Conservation (phyloP, 2,329 filamentous ascomycete species). For the Alternaria alternata region DNA sequence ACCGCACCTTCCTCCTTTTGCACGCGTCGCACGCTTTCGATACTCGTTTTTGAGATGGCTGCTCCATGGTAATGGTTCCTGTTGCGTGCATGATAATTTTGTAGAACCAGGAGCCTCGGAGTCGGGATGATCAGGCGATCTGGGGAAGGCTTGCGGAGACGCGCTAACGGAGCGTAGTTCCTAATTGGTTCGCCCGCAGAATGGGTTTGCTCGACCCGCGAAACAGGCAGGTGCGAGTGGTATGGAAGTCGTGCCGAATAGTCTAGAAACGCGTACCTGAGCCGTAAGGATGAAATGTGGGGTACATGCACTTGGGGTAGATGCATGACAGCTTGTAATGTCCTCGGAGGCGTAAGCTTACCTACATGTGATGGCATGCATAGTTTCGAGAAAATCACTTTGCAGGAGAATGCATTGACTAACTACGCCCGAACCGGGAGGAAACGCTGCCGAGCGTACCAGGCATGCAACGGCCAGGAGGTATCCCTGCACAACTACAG, state of each 20-base stretch:
- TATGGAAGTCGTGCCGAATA: conserved; percentile 4
- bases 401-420: neutral
- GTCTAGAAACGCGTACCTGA: conserved; percentile 14
- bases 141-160: conserved; percentile 23
- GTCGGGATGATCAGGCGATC: conserved; percentile 21
- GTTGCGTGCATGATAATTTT: conserved; percentile 23
- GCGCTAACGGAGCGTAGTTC: conserved; percentile 19
- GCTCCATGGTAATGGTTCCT: conserved; percentile 39
- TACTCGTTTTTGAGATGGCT: conserved; percentile 40
- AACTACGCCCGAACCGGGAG: neutral
- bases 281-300: neutral
- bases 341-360: neutral
- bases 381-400: neutral
- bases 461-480: neutral
- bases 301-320: conserved; percentile 1
- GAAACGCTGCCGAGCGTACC: neutral
- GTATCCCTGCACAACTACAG: neutral
- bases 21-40: conserved; percentile 58
- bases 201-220: neutral
- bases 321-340: neutral
- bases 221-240: conserved; percentile 17
- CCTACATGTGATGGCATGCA: neutral
- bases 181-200: conserved; percentile 13
- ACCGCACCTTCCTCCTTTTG: conserved; percentile 57
- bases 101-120: conserved; percentile 11